Conservation (phyloP, 805 yeast genomes). For the Tetrapisispora pingtungensis region DNA sequence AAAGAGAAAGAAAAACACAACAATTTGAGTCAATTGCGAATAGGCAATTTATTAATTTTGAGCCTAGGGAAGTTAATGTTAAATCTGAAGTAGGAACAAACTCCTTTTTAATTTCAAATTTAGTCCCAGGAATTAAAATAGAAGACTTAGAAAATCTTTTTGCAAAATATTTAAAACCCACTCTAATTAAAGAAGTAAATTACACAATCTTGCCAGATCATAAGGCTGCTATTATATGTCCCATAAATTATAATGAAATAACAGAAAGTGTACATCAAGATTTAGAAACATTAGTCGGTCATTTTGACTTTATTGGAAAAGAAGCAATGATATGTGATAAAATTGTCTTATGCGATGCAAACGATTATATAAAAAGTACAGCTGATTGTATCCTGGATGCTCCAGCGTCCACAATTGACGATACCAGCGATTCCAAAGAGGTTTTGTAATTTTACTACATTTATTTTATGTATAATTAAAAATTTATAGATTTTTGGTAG, state of each 20-base stretch:
- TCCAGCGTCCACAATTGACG: no score
- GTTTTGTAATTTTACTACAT: no score
- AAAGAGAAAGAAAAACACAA: slow-evolving; percentile 24
- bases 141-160: slow-evolving; percentile 34
- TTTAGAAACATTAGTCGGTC: slow-evolving; percentile 33
- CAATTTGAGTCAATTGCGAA: slow-evolving; percentile 23
- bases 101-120: slow-evolving; percentile 44
- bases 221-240: slow-evolving; percentile 17
- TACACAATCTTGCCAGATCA: slow-evolving; percentile 6
- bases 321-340: slow-evolving; percentile 20
- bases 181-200: slow-evolving; percentile 23
- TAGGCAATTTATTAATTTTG: slow-evolving; percentile 16
- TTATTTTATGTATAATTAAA: no score
- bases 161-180: slow-evolving; percentile 20
- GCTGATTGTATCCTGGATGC: no score
- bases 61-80: slow-evolving; percentile 17
- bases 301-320: slow-evolving; percentile 18
- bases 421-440: no score
- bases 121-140: slow-evolving; percentile 43
- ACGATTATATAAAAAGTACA: neutral
- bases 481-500: no score
- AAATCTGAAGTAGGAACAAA: slow-evolving; percentile 33
- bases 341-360: neutral
- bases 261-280: slow-evolving; percentile 35
- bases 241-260: slow-evolving; percentile 28